phyloP scores from a whole-genome alignment of 2,329 filamentous ascomycete species.

The Pyrenochaeta sp. region DNA sequence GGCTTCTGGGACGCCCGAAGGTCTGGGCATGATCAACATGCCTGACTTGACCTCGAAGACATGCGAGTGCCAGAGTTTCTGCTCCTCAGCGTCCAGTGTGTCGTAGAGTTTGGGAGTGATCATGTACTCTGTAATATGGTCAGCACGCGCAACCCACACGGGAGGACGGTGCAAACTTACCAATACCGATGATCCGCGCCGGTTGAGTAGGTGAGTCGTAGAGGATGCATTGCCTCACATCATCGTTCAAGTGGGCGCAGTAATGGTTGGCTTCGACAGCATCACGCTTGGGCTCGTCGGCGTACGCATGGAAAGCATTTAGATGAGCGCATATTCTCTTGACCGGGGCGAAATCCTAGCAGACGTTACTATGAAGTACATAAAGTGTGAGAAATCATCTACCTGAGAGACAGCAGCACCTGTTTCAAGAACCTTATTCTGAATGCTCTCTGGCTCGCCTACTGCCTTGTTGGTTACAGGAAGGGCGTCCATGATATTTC shows the following conservation, averaged over 20 bases:
- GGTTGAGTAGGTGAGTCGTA: slow-evolving; percentile 75
- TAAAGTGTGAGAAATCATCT: slow-evolving; percentile 3
- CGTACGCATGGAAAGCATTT: slow-evolving; percentile 84
- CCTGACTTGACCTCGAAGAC: slow-evolving; percentile 79
- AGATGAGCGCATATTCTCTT: slow-evolving; percentile 82
- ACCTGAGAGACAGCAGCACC: slow-evolving; percentile 69
- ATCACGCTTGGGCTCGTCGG: slow-evolving; percentile 69
- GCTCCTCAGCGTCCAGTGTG: slow-evolving; percentile 71
- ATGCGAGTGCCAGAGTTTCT: slow-evolving; percentile 80
- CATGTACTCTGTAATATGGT: slow-evolving; percentile 73
- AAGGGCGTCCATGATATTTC: slow-evolving; percentile 42
- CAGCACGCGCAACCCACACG: not conserved
- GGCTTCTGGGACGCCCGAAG: slow-evolving; percentile 61
- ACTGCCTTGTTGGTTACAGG: slow-evolving; percentile 53
- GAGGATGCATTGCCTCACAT: slow-evolving; percentile 84
- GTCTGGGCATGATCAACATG: slow-evolving; percentile 80
- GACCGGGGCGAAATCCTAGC: slow-evolving; percentile 72
- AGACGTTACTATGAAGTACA: not conserved
- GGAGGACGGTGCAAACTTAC: slow-evolving; percentile 23
- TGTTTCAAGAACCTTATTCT: slow-evolving; percentile 68
- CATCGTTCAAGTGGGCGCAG: slow-evolving; percentile 78
- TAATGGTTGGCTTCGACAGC: slow-evolving; percentile 84
- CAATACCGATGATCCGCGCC: slow-evolving; percentile 78
- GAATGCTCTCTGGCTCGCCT: slow-evolving; percentile 62
- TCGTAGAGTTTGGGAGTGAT: slow-evolving; percentile 74